Evolutionary conservation across 1,284 basidiomycete species (phyloP), one percentile per base, ranked within the genome.

Genomic region (Sporisorium reilianum): DNA sequence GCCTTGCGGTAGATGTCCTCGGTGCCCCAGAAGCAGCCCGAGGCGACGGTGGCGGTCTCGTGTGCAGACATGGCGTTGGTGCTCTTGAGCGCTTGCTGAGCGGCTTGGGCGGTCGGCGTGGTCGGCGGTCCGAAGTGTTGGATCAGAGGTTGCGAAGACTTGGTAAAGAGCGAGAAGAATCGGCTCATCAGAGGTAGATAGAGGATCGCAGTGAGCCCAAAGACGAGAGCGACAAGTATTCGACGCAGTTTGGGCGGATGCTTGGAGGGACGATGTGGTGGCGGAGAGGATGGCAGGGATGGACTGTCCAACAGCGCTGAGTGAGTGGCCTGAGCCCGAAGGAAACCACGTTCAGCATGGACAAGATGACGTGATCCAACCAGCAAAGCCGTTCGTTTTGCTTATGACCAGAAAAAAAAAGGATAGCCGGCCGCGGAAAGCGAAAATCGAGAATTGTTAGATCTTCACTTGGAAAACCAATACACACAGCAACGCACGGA

Each of bases 1-100:
- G 81, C 71, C 55, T 84, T 73, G 53, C 77, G 71, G 60, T 72
- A 84, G 55, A 84, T 81, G 44, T 81, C 72, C 45, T 83, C 81
- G 16, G 79, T 80, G 26, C 82, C 82, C 82, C 82, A 84, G 66
- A 83, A 84, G 67, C 82, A 84, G 12, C 82, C 81, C n/a, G 46
- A 57, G 40, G 78, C 77, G 41, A 81, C 62, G 30, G 79, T 81
- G 57, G 76, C 78, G 20, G 58, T 69, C 48, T 72, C 67, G 18
- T 52, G 55, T 51, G 60, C 63, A 32, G 75, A 64, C 72, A 75
- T 75, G 59, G 64, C 57, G 38, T 48, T 56, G 51, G 55, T 46
- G 30, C 46, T 46, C 30, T 55, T 22, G 42, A 67, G 46, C 9
- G 70, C 69, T 64, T 73, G 60, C 57, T 77, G 68, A 44, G 68